Conservation (phyloP, 495 filamentous ascomycete species). For the Hypoxylon lienhwacheense region DNA sequence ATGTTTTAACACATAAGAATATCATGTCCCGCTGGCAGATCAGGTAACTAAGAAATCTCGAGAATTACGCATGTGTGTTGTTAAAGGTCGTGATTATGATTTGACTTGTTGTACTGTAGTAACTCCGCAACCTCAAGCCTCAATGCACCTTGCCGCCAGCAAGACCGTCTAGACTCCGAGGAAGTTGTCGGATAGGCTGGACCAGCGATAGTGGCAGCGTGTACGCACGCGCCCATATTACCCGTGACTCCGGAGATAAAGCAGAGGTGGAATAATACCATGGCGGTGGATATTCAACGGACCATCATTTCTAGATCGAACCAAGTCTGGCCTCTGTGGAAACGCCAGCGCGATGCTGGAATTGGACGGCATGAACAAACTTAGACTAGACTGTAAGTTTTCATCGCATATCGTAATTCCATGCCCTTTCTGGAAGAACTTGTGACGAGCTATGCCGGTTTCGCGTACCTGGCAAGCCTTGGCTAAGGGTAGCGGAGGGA, state of each 20-base stretch:
- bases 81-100: conserved; percentile 9
- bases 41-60: conserved; percentile 1
- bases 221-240: conserved; percentile 33
- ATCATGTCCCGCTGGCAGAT: background rate
- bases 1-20: conserved; percentile 2
- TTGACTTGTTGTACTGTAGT: conserved; percentile 6
- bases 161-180: conserved; percentile 9
- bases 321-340: conserved; percentile 2
- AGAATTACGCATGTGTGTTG: conserved; percentile 4
- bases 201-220: conserved; percentile 12
- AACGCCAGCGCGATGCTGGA: conserved; percentile 3
- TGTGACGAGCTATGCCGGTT: conserved; percentile 33
- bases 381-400: background rate
- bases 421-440: conserved; percentile 34
- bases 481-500: conserved; percentile 27
- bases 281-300: conserved; percentile 21
- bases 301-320: conserved; percentile 11
- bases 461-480: conserved; percentile 30
- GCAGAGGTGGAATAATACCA: conserved; percentile 21
- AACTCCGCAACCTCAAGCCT: conserved; percentile 10
- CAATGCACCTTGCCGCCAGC: conserved; percentile 29
- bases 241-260: conserved; percentile 19
- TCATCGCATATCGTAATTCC: conserved; percentile 31
- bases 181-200: conserved; percentile 18
- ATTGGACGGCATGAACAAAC: conserved; percentile 17